Evolutionary conservation across 2,329 filamentous ascomycete species (phyloP).

Genomic region (Colletotrichum karsti): DNA sequence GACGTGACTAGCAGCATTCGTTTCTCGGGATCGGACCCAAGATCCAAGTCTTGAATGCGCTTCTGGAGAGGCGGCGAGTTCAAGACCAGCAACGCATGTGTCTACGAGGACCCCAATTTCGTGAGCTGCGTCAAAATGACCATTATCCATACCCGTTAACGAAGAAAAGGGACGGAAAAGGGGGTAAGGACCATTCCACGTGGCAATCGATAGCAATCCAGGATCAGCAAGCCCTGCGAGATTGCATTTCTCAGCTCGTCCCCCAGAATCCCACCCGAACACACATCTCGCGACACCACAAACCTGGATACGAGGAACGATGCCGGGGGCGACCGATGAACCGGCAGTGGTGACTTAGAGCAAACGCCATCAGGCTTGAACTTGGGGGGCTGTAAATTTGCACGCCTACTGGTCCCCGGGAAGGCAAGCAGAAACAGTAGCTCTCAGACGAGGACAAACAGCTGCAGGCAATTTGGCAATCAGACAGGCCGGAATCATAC

Average conservation of each 20-base stretch:
- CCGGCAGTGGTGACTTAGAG: conserved; percentile 1
- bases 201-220: background rate
- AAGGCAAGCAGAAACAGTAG: background rate
- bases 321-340: background rate
- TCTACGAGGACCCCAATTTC: background rate
- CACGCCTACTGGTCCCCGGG: background rate
- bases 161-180: background rate
- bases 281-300: background rate
- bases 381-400: background rate
- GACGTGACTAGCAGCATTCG: background rate
- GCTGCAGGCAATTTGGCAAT: background rate
- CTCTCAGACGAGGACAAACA: background rate
- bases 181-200: background rate
- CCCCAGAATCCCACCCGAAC: background rate
- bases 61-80: background rate
- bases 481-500: background rate
- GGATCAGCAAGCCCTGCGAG: background rate
- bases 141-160: background rate
- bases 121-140: background rate
- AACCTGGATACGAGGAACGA: background rate
- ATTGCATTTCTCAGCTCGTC: conserved; percentile 1
- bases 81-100: background rate
- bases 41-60: background rate
- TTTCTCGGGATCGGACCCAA: background rate
- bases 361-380: background rate